Evolutionary conservation across 2,329 filamentous ascomycete genomes (phyloP), one percentile per base, ranked within the genome.

Genomic region (Aureobasidium sp.): DNA sequence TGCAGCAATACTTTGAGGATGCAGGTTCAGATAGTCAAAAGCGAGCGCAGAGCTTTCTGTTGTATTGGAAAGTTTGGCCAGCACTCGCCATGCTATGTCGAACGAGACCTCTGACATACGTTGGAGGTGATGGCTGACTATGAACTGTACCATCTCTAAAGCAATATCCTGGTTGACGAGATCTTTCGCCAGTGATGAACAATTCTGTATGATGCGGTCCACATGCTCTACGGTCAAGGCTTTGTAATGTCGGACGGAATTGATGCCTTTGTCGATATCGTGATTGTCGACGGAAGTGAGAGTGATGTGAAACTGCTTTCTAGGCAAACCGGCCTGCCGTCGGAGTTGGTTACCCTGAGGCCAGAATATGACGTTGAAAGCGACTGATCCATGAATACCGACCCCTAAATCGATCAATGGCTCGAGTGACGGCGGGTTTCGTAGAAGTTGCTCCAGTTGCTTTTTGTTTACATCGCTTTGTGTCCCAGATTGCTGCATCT

Each of bases 241-340:
- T 16, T 35, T 41, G 17, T 8, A 34, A 8, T 25, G 21, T 14
- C 19, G 24, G 12, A 51, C 41, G 8, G 48, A 29, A 21, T 34
- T 6, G n/a, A 56, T 17, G 17, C 55, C 45, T 37, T 56, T 56
- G 12, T 54, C 32, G 21, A 54, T 25, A 27, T 54, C 22, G 22
- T 56, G 55, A 7, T 50, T 37, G 24, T 56, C 39, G 4, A 40
- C 22, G 6, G 21, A 16, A 5, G 50, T 45, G 11, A 56, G 22
- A 10, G 55, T 54, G 19, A 56, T 50, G 22, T 51, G 53, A 8
- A 57, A 51, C n/a, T 57, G 24, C 12, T 51, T 48, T 1, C 37
- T 17, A 1, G 25, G n/a, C 11, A 55, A 24, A 14, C 30, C 35
- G 5, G 50, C 17, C 14, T 22, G 21, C 4, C 16, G 3, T 40